Evolutionary conservation across 441 rosid species (phyloP).

Genomic region (Erodium moschatum): DNA sequence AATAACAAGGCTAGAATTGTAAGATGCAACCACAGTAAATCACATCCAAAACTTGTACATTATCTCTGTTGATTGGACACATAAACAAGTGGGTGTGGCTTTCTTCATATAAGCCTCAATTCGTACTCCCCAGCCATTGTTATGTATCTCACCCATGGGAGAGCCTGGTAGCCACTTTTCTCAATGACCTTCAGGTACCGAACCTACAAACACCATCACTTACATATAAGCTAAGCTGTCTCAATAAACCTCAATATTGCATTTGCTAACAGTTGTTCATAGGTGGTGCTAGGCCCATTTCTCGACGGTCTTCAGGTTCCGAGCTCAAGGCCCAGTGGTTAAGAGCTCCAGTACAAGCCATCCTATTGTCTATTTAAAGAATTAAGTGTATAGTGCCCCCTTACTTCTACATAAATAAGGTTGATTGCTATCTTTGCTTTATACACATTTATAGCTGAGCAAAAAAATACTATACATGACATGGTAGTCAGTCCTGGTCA

Average conservation of each 20-base stretch:
- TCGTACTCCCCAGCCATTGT: constrained; percentile 89
- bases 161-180: constrained; percentile 82
- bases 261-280: too few relatives aligned
- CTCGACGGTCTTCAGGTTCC: too few relatives aligned
- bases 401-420: too few relatives aligned
- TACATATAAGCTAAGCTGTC: background rate
- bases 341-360: too few relatives aligned
- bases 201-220: constrained; percentile 33
- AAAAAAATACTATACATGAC: too few relatives aligned
- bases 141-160: constrained; percentile 80
- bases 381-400: too few relatives aligned
- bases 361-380: too few relatives aligned
- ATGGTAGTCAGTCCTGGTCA: too few relatives aligned
- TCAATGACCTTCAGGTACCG: constrained; percentile 77
- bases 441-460: background rate
- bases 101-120: constrained; percentile 49
- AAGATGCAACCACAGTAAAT: background rate
- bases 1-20: background rate
- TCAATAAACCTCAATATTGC: too few relatives aligned
- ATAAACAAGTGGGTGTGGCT: background rate
- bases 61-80: background rate
- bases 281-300: too few relatives aligned
- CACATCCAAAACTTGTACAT: background rate
- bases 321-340: too few relatives aligned
- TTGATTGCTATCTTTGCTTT: too few relatives aligned